These are phyloP conservation scores for Penstemon eatonii DNA, from an alignment of 257 asterid species.

Conservation along the genomic window DNA sequence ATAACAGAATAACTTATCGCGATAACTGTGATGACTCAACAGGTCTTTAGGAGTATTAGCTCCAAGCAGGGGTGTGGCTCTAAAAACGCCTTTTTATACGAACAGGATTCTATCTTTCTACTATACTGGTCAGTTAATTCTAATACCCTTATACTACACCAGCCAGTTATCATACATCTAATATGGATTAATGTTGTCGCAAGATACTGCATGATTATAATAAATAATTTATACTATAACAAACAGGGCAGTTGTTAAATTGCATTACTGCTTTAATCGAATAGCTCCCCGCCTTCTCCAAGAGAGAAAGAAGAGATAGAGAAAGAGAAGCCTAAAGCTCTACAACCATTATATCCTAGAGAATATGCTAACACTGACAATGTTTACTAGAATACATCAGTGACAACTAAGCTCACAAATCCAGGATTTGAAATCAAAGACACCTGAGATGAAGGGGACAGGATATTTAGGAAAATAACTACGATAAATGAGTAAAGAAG, in stretches of 20 bases:
- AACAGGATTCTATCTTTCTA: no score
- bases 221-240: neutral
- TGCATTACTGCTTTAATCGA: neutral
- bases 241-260: neutral
- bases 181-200: neutral
- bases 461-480: neutral
- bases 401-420: neutral
- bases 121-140: no score
- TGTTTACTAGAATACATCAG: neutral
- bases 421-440: neutral
- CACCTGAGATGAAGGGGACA: neutral
- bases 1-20: no score
- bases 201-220: slow-evolving; percentile 1
- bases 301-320: no score
- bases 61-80: no score
- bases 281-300: neutral
- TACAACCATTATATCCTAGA: neutral
- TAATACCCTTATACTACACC: no score
- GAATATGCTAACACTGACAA: neutral
- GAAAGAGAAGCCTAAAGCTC: neutral
- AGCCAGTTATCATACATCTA: neutral
- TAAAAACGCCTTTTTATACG: no score
- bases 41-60: no score
- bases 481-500: neutral
- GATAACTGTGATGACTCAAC: no score